Conservation (phyloP, 139 green algal genomes). For the Coelastrella sp. region DNA sequence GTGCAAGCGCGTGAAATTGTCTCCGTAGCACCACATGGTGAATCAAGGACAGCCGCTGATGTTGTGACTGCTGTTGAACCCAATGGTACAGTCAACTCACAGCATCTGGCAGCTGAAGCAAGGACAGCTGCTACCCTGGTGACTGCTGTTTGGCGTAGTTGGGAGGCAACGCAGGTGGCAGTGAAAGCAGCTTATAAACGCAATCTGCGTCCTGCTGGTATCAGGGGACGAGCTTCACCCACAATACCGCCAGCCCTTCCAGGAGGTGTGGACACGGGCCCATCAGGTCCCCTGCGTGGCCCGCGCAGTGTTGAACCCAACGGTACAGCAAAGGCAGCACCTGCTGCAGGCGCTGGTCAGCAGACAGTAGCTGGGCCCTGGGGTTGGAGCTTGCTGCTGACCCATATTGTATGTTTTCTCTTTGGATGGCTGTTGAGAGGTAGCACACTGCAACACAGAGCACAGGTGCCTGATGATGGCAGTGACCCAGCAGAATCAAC, state of each 20-base stretch:
- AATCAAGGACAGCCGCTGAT: no score
- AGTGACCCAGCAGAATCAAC: no score
- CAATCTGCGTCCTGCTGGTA: constrained; percentile 10
- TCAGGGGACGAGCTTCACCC: no score
- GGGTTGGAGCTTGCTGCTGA: neutral
- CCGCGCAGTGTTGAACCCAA: neutral
- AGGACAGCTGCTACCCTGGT: no score
- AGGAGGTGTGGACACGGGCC: no score
- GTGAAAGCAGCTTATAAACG: constrained; percentile 4
- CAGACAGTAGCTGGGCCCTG: neutral
- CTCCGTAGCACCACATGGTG: no score
- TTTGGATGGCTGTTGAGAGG: constrained; percentile 17
- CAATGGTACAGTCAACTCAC: no score
- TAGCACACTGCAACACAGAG: neutral
- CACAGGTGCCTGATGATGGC: neutral
- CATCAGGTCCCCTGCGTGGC: no score
- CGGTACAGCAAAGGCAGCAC: neutral
- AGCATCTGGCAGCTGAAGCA: no score
- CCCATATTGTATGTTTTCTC: neutral
- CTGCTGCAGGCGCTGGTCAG: neutral
- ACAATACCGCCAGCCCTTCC: no score
- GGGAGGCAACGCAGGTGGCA: constrained; percentile 18
- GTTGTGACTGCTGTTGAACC: no score
- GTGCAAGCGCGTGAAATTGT: no score
- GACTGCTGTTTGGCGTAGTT: neutral